A percentile compares a stretch with the other conserved stretches of the same genome.
phyloP scores from a whole-genome alignment of 2,329 filamentous ascomycete genomes.

The Neofusicoccum umdonicola region DNA sequence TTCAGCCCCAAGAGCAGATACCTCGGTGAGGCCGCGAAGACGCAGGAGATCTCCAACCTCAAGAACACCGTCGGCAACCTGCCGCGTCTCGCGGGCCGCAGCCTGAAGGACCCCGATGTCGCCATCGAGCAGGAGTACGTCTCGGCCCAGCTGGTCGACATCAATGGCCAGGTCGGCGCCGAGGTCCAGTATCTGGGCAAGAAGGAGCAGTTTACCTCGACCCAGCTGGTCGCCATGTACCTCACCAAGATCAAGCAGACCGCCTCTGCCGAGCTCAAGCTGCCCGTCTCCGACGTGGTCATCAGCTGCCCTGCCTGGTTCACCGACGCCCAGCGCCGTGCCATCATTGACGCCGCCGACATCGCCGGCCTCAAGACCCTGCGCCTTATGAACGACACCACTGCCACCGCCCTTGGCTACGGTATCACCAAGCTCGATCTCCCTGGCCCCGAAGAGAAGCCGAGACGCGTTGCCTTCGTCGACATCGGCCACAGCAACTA shows the following conservation, averaged over 20 bases:
- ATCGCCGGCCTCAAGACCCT: constrained; percentile 91
- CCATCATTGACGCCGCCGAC: constrained; percentile 85
- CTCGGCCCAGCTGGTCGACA: constrained; percentile 79
- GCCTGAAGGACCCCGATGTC: constrained; percentile 85
- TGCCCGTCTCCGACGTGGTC: constrained; percentile 89
- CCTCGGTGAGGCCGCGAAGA: constrained; percentile 93
- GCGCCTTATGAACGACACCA: constrained; percentile 96
- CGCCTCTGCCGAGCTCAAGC: constrained; percentile 79
- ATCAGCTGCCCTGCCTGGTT: constrained; percentile 97
- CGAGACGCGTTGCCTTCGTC: constrained; percentile 83
- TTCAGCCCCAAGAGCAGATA: constrained; percentile 94
- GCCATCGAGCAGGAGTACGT: constrained; percentile 90
- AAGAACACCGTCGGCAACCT: constrained; percentile 96
- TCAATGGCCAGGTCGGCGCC: constrained; percentile 91
- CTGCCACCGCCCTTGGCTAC: constrained; percentile 90
- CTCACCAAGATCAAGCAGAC: constrained; percentile 91
- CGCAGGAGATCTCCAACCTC: constrained; percentile 97
- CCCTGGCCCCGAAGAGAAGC: constrained; percentile 83
- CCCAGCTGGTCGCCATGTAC: constrained; percentile 93
- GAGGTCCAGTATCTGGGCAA: constrained; percentile 92
- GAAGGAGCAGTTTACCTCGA: constrained; percentile 93
- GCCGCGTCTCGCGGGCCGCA: constrained; percentile 87
- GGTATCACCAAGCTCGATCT: constrained; percentile 98
- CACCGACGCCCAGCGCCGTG: constrained; percentile 87
- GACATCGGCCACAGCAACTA: constrained; percentile 98